Evolutionary conservation across 495 filamentous ascomycete species (phyloP).

Genomic region (Extremus antarcticus): DNA sequence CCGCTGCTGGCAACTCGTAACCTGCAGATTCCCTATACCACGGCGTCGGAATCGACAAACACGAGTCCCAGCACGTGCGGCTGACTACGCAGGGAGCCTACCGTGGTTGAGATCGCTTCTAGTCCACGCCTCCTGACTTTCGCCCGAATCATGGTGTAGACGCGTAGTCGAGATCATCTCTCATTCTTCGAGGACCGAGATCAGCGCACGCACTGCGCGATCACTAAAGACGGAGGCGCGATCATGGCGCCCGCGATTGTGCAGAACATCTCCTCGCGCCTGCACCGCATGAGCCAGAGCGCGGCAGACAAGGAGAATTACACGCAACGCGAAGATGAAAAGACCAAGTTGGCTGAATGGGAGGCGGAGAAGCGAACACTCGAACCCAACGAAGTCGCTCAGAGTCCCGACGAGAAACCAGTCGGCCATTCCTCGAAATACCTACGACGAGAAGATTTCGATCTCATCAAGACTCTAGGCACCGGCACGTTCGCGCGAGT

Average conservation of each 20-base stretch:
- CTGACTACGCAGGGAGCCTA: neutral
- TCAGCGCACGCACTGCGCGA: neutral
- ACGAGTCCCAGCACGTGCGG: neutral
- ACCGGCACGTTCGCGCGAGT: conserved; percentile 95
- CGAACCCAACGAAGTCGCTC: conserved; percentile 43
- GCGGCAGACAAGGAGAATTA: conserved; percentile 14
- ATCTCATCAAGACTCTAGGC: conserved; percentile 78
- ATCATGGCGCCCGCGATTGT: conserved; percentile 18
- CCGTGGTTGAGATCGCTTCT: neutral
- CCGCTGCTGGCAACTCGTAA: neutral
- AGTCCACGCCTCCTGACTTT: neutral
- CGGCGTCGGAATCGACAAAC: neutral
- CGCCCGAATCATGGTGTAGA: neutral
- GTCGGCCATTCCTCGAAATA: conserved; percentile 45
- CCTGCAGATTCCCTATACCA: neutral
- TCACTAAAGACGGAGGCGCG: neutral
- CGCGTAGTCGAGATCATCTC: neutral
- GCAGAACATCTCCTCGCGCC: conserved; percentile 10
- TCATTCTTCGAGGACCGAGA: neutral
- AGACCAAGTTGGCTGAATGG: conserved; percentile 37
- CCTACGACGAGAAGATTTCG: conserved; percentile 62
- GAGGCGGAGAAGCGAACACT: conserved; percentile 37
- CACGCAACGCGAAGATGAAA: conserved; percentile 36
- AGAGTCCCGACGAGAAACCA: conserved; percentile 45
- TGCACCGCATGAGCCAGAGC: conserved; percentile 16